Evolutionary conservation across 805 yeast species (phyloP).

Genomic region (Candida verbasci): DNA sequence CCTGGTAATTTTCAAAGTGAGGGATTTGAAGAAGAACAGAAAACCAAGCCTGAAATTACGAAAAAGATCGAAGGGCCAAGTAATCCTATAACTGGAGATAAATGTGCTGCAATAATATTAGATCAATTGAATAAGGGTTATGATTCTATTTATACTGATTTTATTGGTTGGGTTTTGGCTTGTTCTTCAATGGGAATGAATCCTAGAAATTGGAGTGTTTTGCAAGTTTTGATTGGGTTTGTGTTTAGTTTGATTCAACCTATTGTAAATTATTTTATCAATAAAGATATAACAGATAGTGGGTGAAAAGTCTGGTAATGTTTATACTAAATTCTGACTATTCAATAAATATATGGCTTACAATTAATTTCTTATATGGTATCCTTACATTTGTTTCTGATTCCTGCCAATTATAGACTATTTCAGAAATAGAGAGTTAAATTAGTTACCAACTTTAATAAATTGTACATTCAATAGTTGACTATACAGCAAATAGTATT

Average conservation of each 20-base stretch:
- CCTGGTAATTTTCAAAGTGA: slow-evolving; percentile 92
- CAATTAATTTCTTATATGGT: no score
- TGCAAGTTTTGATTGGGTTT: slow-evolving; percentile 37
- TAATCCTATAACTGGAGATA: slow-evolving; percentile 57
- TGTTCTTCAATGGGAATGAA: slow-evolving; percentile 62
- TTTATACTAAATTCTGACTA: background rate
- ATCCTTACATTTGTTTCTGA: no score
- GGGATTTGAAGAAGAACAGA: slow-evolving; percentile 78
- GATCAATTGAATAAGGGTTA: slow-evolving; percentile 57
- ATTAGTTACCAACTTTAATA: no score
- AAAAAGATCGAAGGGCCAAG: slow-evolving; percentile 82
- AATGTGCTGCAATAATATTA: slow-evolving; percentile 61
- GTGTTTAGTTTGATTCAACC: slow-evolving; percentile 46
- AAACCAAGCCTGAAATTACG: slow-evolving; percentile 83
- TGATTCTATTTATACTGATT: slow-evolving; percentile 75
- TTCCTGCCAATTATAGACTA: no score
- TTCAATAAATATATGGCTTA: no score
- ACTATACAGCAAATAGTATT: no score
- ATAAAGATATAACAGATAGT: slow-evolving; percentile 57
- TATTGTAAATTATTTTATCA: slow-evolving; percentile 47
- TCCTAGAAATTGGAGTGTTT: slow-evolving; percentile 57
- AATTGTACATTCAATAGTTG: no score
- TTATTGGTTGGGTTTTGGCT: slow-evolving; percentile 77
- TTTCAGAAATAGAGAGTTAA: no score
- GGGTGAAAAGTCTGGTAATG: no score